Percentiles rank a stretch among this genome's conserved stretches.
phyloP scores from a whole-genome alignment of 805 yeast genomes.

The Tetrapisispora fleetii region DNA sequence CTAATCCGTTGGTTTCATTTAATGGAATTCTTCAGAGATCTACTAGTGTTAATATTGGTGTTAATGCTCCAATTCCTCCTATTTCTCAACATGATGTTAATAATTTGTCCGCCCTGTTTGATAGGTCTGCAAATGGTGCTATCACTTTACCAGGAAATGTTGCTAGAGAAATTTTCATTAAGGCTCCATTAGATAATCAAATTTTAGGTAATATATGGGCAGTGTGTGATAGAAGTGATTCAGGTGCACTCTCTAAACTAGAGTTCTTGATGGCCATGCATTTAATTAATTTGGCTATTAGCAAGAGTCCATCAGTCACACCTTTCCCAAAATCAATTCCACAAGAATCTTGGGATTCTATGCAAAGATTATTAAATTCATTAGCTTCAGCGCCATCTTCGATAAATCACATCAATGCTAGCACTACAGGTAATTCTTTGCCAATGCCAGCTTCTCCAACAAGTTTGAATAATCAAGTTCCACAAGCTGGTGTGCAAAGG shows the following conservation, averaged over 20 bases:
- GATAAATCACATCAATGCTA: conserved; percentile 3
- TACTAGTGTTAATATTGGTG: conserved; percentile 1
- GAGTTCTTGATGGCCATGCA: conserved; percentile 94
- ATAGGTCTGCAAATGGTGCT: conserved; percentile 44
- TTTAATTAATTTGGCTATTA: conserved; percentile 59
- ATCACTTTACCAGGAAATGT: conserved; percentile 58
- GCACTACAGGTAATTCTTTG: conserved; percentile 24
- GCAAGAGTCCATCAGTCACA: conserved; percentile 53
- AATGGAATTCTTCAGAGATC: conserved; percentile 43
- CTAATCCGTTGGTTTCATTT: conserved; percentile 30
- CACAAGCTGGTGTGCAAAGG: conserved; percentile 17
- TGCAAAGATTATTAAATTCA: conserved; percentile 10
- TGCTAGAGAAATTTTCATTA: conserved; percentile 79
- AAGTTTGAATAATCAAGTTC: background rate
- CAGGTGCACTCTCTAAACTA: conserved; percentile 61
- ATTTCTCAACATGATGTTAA: conserved; percentile 44
- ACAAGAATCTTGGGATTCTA: conserved; percentile 31
- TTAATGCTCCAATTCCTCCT: conserved; percentile 6
- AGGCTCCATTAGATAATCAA: conserved; percentile 74
- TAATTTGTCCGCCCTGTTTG: conserved; percentile 62
- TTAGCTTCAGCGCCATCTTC: conserved; percentile 10
- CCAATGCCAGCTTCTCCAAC: conserved; percentile 1
- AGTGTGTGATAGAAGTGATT: conserved; percentile 65
- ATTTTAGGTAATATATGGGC: conserved; percentile 83
- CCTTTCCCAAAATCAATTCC: conserved; percentile 47